Evolutionary conservation across 805 yeast species (phyloP).

Genomic region (Wickerhamomyces bovis): DNA sequence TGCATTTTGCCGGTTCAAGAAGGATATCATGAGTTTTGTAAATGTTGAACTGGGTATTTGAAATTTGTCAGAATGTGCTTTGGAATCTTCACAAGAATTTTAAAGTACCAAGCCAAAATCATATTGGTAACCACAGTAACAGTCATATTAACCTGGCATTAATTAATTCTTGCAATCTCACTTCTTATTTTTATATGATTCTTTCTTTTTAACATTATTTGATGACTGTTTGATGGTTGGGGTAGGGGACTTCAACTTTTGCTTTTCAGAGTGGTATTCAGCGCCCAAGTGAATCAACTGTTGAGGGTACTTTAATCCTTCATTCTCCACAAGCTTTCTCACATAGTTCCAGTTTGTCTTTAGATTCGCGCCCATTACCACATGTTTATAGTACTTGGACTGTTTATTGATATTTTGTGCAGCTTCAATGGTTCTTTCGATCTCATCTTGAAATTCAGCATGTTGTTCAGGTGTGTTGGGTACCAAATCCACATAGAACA

Average conservation of each 20-base stretch:
- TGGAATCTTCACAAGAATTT: too few species aligned
- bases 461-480: slow-evolving; percentile 10
- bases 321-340: slow-evolving; percentile 3
- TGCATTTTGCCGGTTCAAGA: too few species aligned
- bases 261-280: background rate
- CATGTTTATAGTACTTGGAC: background rate
- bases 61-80: too few species aligned
- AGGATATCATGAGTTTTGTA: too few species aligned
- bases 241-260: background rate
- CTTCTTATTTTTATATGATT: background rate
- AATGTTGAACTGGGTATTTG: too few species aligned
- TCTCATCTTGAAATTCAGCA: slow-evolving; percentile 3
- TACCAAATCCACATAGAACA: slow-evolving; percentile 12
- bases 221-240: background rate
- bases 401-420: slow-evolving; percentile 2
- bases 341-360: slow-evolving; percentile 16
- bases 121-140: background rate
- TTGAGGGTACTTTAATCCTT: slow-evolving; percentile 7
- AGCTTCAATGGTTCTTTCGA: slow-evolving; percentile 2
- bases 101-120: background rate
- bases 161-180: too few species aligned
- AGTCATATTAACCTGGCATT: too few species aligned
- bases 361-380: slow-evolving; percentile 1
- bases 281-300: slow-evolving; percentile 2
- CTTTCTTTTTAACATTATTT: background rate